Evolutionary conservation across 129 eudicot genomes (phyloP).

Genomic region (Pseudognaphalium luteoalbum): DNA sequence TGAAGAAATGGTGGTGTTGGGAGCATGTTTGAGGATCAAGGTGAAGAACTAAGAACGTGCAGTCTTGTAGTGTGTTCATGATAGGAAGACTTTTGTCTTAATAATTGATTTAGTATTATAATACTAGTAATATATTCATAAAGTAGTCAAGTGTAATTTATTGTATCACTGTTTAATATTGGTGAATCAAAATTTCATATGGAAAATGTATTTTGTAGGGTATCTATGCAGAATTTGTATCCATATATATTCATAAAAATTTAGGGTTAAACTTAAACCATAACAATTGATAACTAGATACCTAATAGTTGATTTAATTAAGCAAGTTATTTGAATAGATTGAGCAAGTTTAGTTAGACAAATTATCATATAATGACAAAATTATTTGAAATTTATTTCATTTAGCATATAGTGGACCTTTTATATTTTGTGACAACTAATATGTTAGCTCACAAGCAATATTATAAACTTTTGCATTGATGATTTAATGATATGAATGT

Average conservation of each 20-base stretch:
- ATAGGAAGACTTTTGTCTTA: conserved; percentile 30
- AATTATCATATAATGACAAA: too few relatives aligned
- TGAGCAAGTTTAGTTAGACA: too few relatives aligned
- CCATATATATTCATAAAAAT: not conserved
- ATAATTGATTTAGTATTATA: not conserved
- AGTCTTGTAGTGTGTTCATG: conserved; percentile 24
- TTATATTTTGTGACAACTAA: not conserved
- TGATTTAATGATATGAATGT: not conserved
- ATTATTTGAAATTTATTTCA: too few relatives aligned
- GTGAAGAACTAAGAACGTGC: conserved; percentile 31
- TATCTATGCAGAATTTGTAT: not conserved
- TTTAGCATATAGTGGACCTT: not conserved
- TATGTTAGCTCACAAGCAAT: not conserved
- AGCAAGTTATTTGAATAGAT: too few relatives aligned
- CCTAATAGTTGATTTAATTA: too few relatives aligned
- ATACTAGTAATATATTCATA: not conserved
- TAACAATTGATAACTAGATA: too few relatives aligned
- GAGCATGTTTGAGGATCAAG: conserved; percentile 33
- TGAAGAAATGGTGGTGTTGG: conserved; percentile 28
- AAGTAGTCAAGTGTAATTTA: not conserved
- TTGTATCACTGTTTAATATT: not conserved
- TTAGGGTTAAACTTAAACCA: too few relatives aligned
- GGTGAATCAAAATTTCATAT: not conserved
- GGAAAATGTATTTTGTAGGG: not conserved
- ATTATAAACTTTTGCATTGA: not conserved